phyloP scores from a whole-genome alignment of 139 green algal species.

The Chlamydomonas schloesseri region DNA sequence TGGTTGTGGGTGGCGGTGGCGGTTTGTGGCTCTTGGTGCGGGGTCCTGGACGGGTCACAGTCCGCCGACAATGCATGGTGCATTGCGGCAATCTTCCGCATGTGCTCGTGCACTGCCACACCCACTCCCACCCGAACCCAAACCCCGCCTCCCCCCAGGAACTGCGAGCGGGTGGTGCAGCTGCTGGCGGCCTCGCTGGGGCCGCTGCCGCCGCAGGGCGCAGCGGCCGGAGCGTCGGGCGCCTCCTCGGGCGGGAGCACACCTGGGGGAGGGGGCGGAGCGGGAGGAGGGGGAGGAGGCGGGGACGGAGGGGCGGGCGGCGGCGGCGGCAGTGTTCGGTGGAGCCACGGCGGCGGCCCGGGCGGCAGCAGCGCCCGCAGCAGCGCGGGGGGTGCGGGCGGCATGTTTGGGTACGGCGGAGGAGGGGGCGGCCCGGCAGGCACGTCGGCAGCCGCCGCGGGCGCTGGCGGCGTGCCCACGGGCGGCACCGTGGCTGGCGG shows the following conservation, averaged over 20 bases:
- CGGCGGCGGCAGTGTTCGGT: too few relatives aligned
- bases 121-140: not conserved
- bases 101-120: not conserved
- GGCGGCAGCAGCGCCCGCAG: not conserved
- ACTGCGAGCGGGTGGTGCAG: constrained; percentile 66
- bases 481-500: too few relatives aligned
- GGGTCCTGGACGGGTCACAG: too few relatives aligned
- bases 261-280: not conserved
- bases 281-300: too few relatives aligned
- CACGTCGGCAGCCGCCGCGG: not conserved
- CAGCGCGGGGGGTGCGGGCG: not conserved
- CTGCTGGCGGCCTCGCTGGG: constrained; percentile 74
- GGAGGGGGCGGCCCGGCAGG: too few relatives aligned
- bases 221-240: not conserved
- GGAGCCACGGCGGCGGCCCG: too few relatives aligned
- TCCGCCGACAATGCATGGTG: too few relatives aligned
- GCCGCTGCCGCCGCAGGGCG: constrained; percentile 10
- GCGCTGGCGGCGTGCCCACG: too few relatives aligned
- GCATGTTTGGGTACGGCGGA: not conserved
- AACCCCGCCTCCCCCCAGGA: not conserved
- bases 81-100: too few relatives aligned
- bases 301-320: too few relatives aligned
- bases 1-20: too few relatives aligned
- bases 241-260: not conserved
- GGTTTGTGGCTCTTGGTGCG: too few relatives aligned